phyloP scores from a whole-genome alignment of 257 asterid species.

The Hygrophila difformis region DNA sequence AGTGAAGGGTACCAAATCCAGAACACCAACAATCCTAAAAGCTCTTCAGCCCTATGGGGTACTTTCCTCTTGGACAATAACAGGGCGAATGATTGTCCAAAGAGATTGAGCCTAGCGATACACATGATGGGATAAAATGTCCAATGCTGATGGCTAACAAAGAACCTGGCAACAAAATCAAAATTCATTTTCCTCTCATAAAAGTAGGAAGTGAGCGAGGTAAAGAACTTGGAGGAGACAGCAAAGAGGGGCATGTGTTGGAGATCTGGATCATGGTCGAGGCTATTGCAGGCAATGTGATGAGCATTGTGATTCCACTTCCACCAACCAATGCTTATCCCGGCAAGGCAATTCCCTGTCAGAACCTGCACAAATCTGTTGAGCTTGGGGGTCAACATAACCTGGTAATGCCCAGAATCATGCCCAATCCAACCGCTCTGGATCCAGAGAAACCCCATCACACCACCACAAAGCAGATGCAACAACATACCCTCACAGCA shows the following conservation, averaged over 20 bases:
- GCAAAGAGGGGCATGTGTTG: slow-evolving; percentile 77
- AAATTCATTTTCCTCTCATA: slow-evolving; percentile 47
- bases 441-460: slow-evolving; percentile 82
- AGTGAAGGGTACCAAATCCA: slow-evolving; percentile 86
- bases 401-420: slow-evolving; percentile 76
- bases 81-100: slow-evolving; percentile 53
- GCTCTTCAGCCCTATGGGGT: slow-evolving; percentile 41
- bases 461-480: slow-evolving; percentile 52
- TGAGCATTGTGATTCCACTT: slow-evolving; percentile 81
- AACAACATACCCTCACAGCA: slow-evolving; percentile 32
- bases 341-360: slow-evolving; percentile 67
- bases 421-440: slow-evolving; percentile 97
- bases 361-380: slow-evolving; percentile 52
- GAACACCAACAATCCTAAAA: slow-evolving; percentile 53
- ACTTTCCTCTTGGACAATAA: slow-evolving; percentile 44
- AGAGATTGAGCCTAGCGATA: slow-evolving; percentile 61
- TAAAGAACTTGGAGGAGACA: slow-evolving; percentile 60
- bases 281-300: slow-evolving; percentile 83
- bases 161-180: slow-evolving; percentile 44
- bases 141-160: slow-evolving; percentile 69
- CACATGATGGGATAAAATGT: slow-evolving; percentile 85
- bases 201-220: slow-evolving; percentile 49
- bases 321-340: slow-evolving; percentile 93
- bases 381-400: slow-evolving; percentile 33
- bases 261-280: slow-evolving; percentile 81